A percentile compares a stretch with the other conserved stretches of the same genome.
phyloP scores from a whole-genome alignment of 2,329 filamentous ascomycete species.

The Xylaria sp. region DNA sequence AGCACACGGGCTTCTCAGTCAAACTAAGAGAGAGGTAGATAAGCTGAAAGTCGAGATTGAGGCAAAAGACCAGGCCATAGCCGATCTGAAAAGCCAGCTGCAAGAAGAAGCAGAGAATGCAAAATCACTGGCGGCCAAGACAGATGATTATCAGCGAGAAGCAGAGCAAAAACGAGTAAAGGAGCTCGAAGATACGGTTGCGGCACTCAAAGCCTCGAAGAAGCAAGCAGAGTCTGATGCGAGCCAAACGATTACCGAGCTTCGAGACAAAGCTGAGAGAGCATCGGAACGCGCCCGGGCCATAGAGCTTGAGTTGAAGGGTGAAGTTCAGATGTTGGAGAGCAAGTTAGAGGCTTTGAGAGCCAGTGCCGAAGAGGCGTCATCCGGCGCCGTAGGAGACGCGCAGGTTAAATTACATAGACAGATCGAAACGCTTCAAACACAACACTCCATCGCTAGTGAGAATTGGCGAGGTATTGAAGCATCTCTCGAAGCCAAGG shows the following conservation, averaged over 20 bases:
- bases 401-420: conserved; percentile 89
- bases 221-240: conserved; percentile 63
- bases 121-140: conserved; percentile 73
- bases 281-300: conserved; percentile 76
- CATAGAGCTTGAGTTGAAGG: conserved; percentile 80
- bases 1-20: conserved; percentile 44
- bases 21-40: conserved; percentile 59
- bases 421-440: conserved; percentile 95
- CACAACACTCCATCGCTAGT: conserved; percentile 91
- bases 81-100: conserved; percentile 76
- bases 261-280: conserved; percentile 77
- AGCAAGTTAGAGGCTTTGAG: conserved; percentile 90
- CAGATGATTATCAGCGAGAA: conserved; percentile 74
- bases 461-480: conserved; percentile 99
- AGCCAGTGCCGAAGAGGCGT: conserved; percentile 86
- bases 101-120: conserved; percentile 74
- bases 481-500: conserved; percentile 80
- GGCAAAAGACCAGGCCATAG: conserved; percentile 71
- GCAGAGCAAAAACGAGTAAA: conserved; percentile 66
- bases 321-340: conserved; percentile 82
- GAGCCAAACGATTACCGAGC: conserved; percentile 63
- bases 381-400: conserved; percentile 83
- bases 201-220: conserved; percentile 81
- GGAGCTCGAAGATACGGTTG: conserved; percentile 67
- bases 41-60: conserved; percentile 71